Percentiles rank a stretch among this genome's conserved stretches.
These are phyloP conservation scores for Aspergillus costaricaensis DNA, from an alignment of 2,329 filamentous ascomycete genomes.

Conservation along the genomic window DNA sequence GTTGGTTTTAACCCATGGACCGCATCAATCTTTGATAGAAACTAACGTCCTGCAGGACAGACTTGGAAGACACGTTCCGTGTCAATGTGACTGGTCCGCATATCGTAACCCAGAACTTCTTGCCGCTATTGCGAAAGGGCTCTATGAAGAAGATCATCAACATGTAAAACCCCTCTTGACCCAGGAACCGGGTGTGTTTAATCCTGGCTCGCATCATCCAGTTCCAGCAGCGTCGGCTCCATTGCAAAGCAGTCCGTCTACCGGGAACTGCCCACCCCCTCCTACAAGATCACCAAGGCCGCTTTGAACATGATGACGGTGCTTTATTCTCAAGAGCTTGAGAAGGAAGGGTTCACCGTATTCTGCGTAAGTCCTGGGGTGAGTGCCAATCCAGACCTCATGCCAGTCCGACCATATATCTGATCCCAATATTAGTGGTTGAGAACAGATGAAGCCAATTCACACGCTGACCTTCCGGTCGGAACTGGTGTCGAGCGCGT, in stretches of 20 bases:
- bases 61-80: constrained; percentile 42
- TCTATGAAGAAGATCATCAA: constrained; percentile 48
- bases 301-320: constrained; percentile 52
- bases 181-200: not conserved
- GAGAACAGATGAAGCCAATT: constrained; percentile 47
- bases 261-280: constrained; percentile 28
- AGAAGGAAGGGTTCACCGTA: constrained; percentile 45
- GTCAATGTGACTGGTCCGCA: constrained; percentile 48
- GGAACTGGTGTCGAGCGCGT: constrained; percentile 43
- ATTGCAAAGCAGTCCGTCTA: constrained; percentile 33
- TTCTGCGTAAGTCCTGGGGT: constrained; percentile 49
- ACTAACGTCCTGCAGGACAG: constrained; percentile 28
- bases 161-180: constrained; percentile 37
- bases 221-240: constrained; percentile 48
- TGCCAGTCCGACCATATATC: not conserved
- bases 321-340: constrained; percentile 29
- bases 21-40: not conserved
- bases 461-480: constrained; percentile 45
- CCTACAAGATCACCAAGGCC: constrained; percentile 52
- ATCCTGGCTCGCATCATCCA: constrained; percentile 19
- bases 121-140: constrained; percentile 44
- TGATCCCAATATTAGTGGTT: constrained; percentile 43
- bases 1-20: constrained; percentile 17
- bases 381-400: constrained; percentile 21
- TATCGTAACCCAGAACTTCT: constrained; percentile 41